phyloP scores from a whole-genome alignment of 208 protist genomes.

The Phytomonas serpens region DNA sequence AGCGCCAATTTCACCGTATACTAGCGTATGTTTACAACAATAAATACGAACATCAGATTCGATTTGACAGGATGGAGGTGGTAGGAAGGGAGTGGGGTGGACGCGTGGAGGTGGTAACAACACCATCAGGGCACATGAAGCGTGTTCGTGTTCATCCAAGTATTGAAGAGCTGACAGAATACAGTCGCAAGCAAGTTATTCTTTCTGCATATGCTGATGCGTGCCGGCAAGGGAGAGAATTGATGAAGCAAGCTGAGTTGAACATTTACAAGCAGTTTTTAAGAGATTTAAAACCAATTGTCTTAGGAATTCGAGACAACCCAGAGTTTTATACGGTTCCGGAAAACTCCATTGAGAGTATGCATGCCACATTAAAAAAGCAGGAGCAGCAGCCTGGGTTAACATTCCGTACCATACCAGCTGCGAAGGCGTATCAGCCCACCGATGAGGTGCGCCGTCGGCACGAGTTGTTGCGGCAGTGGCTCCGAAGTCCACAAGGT shows the following conservation, averaged over 20 bases:
- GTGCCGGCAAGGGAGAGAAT: slow-evolving; percentile 42
- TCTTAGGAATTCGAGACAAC: slow-evolving; percentile 89
- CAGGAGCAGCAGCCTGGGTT: slow-evolving; percentile 8
- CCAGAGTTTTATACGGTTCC: slow-evolving; percentile 89
- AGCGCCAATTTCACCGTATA: slow-evolving; percentile 88
- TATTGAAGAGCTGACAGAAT: slow-evolving; percentile 59
- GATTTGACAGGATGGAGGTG: slow-evolving; percentile 85
- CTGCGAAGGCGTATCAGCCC: slow-evolving; percentile 63
- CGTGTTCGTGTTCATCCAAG: slow-evolving; percentile 75
- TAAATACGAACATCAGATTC: slow-evolving; percentile 92
- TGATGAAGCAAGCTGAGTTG: slow-evolving; percentile 86
- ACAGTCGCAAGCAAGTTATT: slow-evolving; percentile 62
- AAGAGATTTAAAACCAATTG: slow-evolving; percentile 80
- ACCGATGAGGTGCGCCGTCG: slow-evolving; percentile 59
- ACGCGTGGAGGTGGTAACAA: slow-evolving; percentile 83
- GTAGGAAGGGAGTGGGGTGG: slow-evolving; percentile 75
- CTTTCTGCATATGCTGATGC: slow-evolving; percentile 81
- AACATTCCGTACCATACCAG: slow-evolving; percentile 76
- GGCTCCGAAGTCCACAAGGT: slow-evolving; percentile 52
- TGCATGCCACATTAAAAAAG: slow-evolving; percentile 53
- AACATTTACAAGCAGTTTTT: slow-evolving; percentile 89
- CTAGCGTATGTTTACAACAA: slow-evolving; percentile 91
- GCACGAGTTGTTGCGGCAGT: slow-evolving; percentile 57
- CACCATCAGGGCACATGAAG: slow-evolving; percentile 74
- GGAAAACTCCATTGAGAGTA: slow-evolving; percentile 56